Percentiles rank a stretch among this genome's conserved stretches.
Evolutionary conservation across 2,329 filamentous ascomycete species (phyloP).

Genomic region (Monosporascus sp.): DNA sequence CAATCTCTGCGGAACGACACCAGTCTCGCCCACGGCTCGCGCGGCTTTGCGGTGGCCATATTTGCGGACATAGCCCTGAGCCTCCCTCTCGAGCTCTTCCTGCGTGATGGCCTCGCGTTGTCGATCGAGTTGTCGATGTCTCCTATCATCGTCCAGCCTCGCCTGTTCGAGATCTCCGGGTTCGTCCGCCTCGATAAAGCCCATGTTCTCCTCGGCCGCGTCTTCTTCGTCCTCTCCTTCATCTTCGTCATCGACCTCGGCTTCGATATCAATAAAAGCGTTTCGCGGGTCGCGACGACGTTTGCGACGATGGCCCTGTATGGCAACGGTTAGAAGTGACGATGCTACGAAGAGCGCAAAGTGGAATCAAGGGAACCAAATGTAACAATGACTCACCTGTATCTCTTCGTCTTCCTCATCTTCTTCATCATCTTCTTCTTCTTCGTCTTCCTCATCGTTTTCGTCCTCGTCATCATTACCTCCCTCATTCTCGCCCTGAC

Average conservation of each 20-base stretch:
- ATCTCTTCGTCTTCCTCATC: slow-evolving; percentile 64
- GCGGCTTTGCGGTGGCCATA: slow-evolving; percentile 75
- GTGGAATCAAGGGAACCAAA: neutral
- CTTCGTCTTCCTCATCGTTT: slow-evolving; percentile 42
- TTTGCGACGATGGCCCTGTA: slow-evolving; percentile 68
- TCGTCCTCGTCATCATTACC: slow-evolving; percentile 43
- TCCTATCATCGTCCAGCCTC: slow-evolving; percentile 80
- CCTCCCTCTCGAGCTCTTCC: slow-evolving; percentile 90
- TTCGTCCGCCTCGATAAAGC: slow-evolving; percentile 84
- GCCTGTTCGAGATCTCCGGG: slow-evolving; percentile 82
- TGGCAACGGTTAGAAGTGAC: neutral
- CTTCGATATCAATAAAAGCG: slow-evolving; percentile 95
- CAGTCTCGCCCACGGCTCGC: slow-evolving; percentile 62
- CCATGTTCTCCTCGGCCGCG: slow-evolving; percentile 75
- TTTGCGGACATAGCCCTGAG: slow-evolving; percentile 77
- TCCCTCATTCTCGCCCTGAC: slow-evolving; percentile 36
- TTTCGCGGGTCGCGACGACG: slow-evolving; percentile 72
- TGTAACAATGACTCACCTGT: slow-evolving; percentile 40
- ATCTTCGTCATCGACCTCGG: slow-evolving; percentile 94
- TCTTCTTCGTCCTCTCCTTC: slow-evolving; percentile 85
- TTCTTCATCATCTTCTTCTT: slow-evolving; percentile 60
- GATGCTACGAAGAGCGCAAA: slow-evolving; percentile 4
- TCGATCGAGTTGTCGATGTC: slow-evolving; percentile 90
- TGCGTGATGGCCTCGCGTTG: slow-evolving; percentile 82
- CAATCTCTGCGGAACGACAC: slow-evolving; percentile 77